phyloP scores from a whole-genome alignment of 2,329 filamentous ascomycete species.

The Epichloe glyceriae region DNA sequence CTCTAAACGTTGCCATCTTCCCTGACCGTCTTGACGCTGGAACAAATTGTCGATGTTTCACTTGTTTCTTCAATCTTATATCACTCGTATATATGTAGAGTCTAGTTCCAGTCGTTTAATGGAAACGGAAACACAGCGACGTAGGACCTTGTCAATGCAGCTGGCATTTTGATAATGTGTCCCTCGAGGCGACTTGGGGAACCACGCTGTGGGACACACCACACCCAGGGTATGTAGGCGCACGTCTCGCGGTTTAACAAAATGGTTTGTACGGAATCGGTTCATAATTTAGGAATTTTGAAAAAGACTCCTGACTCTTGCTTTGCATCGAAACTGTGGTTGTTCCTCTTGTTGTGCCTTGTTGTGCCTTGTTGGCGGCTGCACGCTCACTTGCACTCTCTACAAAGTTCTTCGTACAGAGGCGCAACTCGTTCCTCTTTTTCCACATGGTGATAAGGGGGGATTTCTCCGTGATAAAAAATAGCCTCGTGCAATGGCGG shows the following conservation, averaged over 20 bases:
- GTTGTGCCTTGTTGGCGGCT: too few relatives aligned
- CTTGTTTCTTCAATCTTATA: background rate
- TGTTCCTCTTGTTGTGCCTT: background rate
- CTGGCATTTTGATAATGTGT: slow-evolving; percentile 2
- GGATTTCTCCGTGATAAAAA: too few relatives aligned
- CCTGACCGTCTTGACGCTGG: slow-evolving; percentile 10
- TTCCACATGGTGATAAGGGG: too few relatives aligned
- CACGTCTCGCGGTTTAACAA: slow-evolving; percentile 4
- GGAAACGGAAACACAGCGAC: slow-evolving; percentile 11
- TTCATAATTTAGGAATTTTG: background rate
- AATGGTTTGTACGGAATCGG: slow-evolving; percentile 6
- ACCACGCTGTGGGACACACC: slow-evolving; percentile 1
- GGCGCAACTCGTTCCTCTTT: too few relatives aligned
- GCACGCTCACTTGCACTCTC: too few relatives aligned
- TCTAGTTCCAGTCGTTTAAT: slow-evolving; percentile 12
- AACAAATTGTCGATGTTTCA: background rate
- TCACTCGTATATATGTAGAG: slow-evolving; percentile 8
- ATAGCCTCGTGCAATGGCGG: too few relatives aligned
- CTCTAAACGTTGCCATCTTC: slow-evolving; percentile 5
- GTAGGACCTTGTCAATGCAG: slow-evolving; percentile 9
- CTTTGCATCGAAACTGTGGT: background rate
- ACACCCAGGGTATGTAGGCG: slow-evolving; percentile 2
- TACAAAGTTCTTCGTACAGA: too few relatives aligned
- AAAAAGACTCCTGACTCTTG: background rate
- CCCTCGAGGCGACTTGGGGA: slow-evolving; percentile 1